Percentiles rank a stretch among this genome's conserved stretches.
These are phyloP conservation scores for Apiospora aurea DNA, from an alignment of 2,329 filamentous ascomycete species.

Conservation along the genomic window DNA sequence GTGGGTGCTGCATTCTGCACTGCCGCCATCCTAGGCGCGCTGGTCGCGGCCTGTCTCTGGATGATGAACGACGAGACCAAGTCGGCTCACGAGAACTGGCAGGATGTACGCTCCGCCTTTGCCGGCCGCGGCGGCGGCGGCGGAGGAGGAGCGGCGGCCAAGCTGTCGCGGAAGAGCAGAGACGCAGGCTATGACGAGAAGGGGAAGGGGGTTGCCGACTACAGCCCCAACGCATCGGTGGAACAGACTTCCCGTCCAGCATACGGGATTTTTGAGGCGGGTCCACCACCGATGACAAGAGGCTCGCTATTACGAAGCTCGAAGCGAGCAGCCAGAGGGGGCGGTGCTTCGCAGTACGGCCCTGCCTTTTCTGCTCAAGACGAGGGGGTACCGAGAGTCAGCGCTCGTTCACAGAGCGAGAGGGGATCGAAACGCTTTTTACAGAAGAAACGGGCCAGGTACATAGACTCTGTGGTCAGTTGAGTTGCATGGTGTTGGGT, in stretches of 20 bases:
- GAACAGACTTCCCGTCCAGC: not conserved
- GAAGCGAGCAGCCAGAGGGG: not conserved
- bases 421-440: not conserved
- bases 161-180: conserved; percentile 15
- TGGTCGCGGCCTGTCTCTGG: conserved; percentile 61
- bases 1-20: conserved; percentile 74
- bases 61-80: conserved; percentile 56
- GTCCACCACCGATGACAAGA: not conserved
- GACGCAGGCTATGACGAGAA: conserved; percentile 22
- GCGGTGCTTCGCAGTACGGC: not conserved
- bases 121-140: conserved; percentile 16
- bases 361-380: not conserved
- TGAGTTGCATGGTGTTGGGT: not conserved
- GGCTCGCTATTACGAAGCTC: not conserved
- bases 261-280: not conserved
- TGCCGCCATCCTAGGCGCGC: conserved; percentile 58
- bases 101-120: conserved; percentile 32
- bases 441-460: not conserved
- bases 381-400: not conserved
- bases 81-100: conserved; percentile 34
- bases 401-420: not conserved
- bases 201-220: conserved; percentile 22
- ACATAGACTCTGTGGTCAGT: not conserved
- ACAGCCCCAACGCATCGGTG: not conserved
- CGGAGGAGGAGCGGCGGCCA: conserved; percentile 6